Evolutionary conservation across 257 asterid genomes (phyloP).

Genomic region (Voacanga thouarsii): DNA sequence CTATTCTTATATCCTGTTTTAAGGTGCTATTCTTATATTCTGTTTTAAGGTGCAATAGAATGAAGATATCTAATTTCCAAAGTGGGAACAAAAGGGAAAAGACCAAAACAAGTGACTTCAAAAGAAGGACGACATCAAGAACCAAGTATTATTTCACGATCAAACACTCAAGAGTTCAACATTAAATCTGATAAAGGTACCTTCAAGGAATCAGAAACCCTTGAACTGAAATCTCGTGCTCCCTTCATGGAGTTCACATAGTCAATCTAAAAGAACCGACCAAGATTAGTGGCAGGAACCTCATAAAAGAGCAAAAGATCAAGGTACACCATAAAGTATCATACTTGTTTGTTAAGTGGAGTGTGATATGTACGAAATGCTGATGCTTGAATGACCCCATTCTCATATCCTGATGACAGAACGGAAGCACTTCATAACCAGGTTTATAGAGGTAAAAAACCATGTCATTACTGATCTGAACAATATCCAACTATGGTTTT

Average conservation of each 20-base stretch:
- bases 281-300: constrained; percentile 6
- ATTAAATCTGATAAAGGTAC: constrained; percentile 28
- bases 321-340: not conserved
- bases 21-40: not conserved
- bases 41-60: not conserved
- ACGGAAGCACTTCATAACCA: constrained; percentile 18
- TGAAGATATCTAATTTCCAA: not conserved
- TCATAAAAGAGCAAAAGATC: constrained; percentile 2
- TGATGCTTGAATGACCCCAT: constrained; percentile 75
- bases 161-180: not conserved
- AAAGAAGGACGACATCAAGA: not conserved
- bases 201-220: constrained; percentile 74
- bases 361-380: constrained; percentile 95
- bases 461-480: not conserved
- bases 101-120: not conserved
- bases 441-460: constrained; percentile 11
- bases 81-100: not conserved
- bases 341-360: constrained; percentile 91
- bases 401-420: constrained; percentile 59
- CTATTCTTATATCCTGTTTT: not conserved
- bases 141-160: not conserved
- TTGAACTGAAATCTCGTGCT: constrained; percentile 90
- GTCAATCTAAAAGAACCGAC: constrained; percentile 50
- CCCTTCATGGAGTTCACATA: constrained; percentile 95
- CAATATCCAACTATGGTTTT: not conserved